These are phyloP conservation scores for Hypoxylon lenormandii DNA, from an alignment of 495 filamentous ascomycete species.

Conservation along the genomic window DNA sequence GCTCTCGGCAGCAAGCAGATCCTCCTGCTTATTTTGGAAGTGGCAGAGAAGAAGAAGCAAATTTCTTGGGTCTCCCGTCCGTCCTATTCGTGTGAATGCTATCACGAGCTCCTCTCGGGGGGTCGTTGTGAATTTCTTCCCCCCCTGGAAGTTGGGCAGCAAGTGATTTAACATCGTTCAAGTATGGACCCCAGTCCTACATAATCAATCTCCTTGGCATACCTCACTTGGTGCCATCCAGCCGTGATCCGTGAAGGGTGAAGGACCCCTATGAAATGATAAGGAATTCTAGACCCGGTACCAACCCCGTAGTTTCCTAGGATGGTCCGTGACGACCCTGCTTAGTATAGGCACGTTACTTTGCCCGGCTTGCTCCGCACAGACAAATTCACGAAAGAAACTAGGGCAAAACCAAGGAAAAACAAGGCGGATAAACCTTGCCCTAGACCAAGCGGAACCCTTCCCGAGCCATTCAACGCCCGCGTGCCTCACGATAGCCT, in stretches of 20 bases:
- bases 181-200: not conserved
- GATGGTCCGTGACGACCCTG: constrained; percentile 30
- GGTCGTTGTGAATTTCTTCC: no score
- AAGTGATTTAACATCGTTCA: no score
- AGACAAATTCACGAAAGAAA: constrained; percentile 8
- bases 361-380: constrained; percentile 29
- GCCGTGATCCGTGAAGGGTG: constrained; percentile 8
- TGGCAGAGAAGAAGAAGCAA: not conserved
- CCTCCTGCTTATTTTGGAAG: not conserved
- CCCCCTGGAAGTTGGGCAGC: no score
- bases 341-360: no score
- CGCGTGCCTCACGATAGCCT: constrained; percentile 7
- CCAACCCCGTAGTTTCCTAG: not conserved
- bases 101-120: not conserved
- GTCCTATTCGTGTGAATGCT: not conserved
- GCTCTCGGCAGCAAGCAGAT: not conserved
- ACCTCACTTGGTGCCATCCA: constrained; percentile 4
- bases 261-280: not conserved
- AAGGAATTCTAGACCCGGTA: not conserved
- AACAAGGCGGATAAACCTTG: constrained; percentile 13
- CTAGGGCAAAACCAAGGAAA: not conserved
- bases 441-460: constrained; percentile 15
- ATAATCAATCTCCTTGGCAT: not conserved
- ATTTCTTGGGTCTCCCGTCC: not conserved
- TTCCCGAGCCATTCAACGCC: constrained; percentile 6